A percentile compares a stretch with the other conserved stretches of the same genome.
These are phyloP conservation scores for Austroboletus eburneus DNA, from an alignment of 768 basidiomycete genomes.

Conservation along the genomic window DNA sequence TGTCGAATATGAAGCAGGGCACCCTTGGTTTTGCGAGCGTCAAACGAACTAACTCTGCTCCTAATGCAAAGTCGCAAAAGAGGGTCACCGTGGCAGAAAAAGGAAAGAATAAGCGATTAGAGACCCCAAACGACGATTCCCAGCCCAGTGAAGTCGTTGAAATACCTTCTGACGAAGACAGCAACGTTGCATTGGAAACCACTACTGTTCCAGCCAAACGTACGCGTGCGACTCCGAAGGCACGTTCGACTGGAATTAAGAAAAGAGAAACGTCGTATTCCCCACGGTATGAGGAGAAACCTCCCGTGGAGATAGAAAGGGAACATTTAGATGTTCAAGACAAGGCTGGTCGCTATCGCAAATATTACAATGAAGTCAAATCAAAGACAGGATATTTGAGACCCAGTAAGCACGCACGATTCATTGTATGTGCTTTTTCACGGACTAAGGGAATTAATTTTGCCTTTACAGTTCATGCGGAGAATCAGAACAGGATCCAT, in stretches of 20 bases:
- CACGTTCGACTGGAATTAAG: conserved; percentile 2
- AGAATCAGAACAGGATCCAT: conserved; percentile 58
- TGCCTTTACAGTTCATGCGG: conserved; percentile 52
- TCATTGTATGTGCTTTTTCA: background rate
- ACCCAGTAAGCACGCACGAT: conserved; percentile 49
- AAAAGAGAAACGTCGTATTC: background rate
- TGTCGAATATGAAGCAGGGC: conserved; percentile 38
- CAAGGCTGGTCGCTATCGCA: conserved; percentile 50
- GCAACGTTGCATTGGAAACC: background rate
- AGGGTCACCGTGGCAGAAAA: conserved; percentile 3
- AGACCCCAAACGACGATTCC: background rate
- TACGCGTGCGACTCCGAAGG: conserved; percentile 25
- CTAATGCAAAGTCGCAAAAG: conserved; percentile 18
- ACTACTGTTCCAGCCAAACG: conserved; percentile 17
- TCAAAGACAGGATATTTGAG: conserved; percentile 51
- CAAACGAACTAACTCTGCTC: conserved; percentile 39
- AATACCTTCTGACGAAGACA: conserved; percentile 22
- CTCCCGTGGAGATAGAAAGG: conserved; percentile 13
- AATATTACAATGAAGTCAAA: conserved; percentile 43
- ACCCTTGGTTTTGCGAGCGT: conserved; percentile 42
- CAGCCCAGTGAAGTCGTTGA: conserved; percentile 5
- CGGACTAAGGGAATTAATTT: conserved; percentile 1
- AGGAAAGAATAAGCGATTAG: conserved; percentile 4
- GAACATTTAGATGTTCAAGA: conserved; percentile 39
- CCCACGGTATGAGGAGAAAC: conserved; percentile 7